These are phyloP conservation scores for Beauveria asiatica DNA, from an alignment of 2,329 filamentous ascomycete species.

Conservation along the genomic window DNA sequence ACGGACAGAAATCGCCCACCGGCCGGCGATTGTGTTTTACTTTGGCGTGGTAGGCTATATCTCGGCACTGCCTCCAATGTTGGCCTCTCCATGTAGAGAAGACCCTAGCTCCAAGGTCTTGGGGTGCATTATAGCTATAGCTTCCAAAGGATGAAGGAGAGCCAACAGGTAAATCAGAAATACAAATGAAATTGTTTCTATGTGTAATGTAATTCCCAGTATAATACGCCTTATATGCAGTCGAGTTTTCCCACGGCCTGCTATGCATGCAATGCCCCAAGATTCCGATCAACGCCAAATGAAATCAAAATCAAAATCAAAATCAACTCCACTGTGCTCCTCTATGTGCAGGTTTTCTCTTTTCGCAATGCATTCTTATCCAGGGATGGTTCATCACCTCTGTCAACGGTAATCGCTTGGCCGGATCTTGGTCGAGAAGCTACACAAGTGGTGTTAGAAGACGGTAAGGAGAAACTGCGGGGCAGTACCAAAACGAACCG, in stretches of 20 bases:
- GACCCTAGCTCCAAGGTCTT: too few species aligned
- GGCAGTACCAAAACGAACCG: conserved; percentile 8
- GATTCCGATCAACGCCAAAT: not conserved
- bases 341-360: not conserved
- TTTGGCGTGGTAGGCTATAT: too few species aligned
- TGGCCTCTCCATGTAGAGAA: too few species aligned
- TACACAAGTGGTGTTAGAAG: not conserved
- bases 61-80: too few species aligned
- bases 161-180: not conserved
- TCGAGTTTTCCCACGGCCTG: not conserved
- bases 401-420: conserved; percentile 14
- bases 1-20: too few species aligned
- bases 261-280: not conserved
- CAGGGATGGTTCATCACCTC: conserved; percentile 17
- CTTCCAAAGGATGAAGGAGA: too few species aligned
- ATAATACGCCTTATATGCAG: not conserved
- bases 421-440: conserved; percentile 16
- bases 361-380: conserved; percentile 16
- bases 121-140: too few species aligned
- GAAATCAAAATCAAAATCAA: not conserved
- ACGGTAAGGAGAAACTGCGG: not conserved
- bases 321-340: not conserved
- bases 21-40: too few species aligned
- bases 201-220: not conserved
- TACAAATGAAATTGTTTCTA: not conserved